Base-by-base conservation (phyloP, 257 asterid species). In the Rhazya stricta region DNA sequence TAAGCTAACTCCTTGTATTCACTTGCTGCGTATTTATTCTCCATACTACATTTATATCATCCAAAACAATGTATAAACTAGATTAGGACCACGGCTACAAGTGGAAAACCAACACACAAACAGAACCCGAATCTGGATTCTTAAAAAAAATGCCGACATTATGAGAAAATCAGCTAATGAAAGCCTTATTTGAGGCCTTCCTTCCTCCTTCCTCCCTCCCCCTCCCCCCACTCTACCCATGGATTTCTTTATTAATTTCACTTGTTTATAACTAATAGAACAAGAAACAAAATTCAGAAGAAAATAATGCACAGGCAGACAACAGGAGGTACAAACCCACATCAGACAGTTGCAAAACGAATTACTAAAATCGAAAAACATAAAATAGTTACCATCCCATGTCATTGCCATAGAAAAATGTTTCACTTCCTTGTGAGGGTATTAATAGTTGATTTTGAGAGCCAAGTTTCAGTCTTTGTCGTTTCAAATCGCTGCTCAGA, bases 381-480 rank as follows among this genome's bases (percentile, higher is more conserved):
- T 1, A 45, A 58, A 27, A 37, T 0, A 61, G 50, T 41, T 78
- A 92, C 97, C 96, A 92, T 61, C 96, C 94, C 90, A 87, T 76
- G 30, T 83, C 94, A 80, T 92, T 92, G 76, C 97, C 97, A 67
- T 84, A 90, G 83, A 78, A 78, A 75, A 56, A 69, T 16, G 90
- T 90, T 6, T 77, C 77, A 53, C 90, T 87, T 45, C 90, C 93
- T 74, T 83, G 79, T 29, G 90, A 84, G 62, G 67, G 67, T 6
- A 56, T 27, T 16, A 53, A 37, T 50, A 71, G 48, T 36, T 50
- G 75, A 29, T 27, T 54, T 69, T 15, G 50, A 45, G 86, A 66
- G 2, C 84, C 91, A 75, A 90, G 88, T 76, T 84, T 85, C 82
- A 89, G n/a, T 50, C 84, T 87, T 68, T 92, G 97, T 23, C 96